Evolutionary conservation across 495 filamentous ascomycete genomes (phyloP).

Genomic region (Aspergillus ellipticus): DNA sequence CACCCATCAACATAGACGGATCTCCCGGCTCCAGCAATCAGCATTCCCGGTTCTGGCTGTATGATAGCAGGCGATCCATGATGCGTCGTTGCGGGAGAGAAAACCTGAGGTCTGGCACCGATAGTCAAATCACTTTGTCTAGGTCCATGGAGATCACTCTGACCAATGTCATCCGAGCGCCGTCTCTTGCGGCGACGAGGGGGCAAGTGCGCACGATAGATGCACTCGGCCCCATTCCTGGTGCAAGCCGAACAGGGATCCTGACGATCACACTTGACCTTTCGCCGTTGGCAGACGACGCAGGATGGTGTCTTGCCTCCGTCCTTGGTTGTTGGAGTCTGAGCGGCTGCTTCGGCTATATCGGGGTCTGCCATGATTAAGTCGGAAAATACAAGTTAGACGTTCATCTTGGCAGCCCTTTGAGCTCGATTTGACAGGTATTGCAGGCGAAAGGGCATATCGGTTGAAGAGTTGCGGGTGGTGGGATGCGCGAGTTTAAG

Average conservation of each 20-base stretch:
- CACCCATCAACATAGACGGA: conserved; percentile 49
- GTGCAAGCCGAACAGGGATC: conserved; percentile 63
- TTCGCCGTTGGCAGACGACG: conserved; percentile 61
- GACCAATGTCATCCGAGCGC: conserved; percentile 10
- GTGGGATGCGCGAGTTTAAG: no score
- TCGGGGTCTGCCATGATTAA: not conserved
- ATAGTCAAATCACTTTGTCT: not conserved
- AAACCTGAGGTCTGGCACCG: not conserved
- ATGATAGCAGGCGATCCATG: conserved; percentile 12
- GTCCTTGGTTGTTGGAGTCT: not conserved
- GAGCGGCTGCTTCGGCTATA: not conserved
- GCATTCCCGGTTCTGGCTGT: conserved; percentile 22
- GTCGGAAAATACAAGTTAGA: not conserved
- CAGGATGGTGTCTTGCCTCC: conserved; percentile 49
- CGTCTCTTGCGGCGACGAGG: conserved; percentile 58
- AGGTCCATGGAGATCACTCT: not conserved
- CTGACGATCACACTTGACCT: conserved; percentile 64
- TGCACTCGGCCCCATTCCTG: conserved; percentile 56
- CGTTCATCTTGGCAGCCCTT: no score
- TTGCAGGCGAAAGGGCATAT: no score
- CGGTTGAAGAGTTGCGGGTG: no score
- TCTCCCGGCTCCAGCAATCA: conserved; percentile 36
- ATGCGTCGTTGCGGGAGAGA: not conserved
- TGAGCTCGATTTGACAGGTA: no score
- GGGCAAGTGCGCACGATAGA: conserved; percentile 55